Evolutionary conservation across 352 stramenopile species (phyloP).

Genomic region (Globisporangium viniferum): DNA sequence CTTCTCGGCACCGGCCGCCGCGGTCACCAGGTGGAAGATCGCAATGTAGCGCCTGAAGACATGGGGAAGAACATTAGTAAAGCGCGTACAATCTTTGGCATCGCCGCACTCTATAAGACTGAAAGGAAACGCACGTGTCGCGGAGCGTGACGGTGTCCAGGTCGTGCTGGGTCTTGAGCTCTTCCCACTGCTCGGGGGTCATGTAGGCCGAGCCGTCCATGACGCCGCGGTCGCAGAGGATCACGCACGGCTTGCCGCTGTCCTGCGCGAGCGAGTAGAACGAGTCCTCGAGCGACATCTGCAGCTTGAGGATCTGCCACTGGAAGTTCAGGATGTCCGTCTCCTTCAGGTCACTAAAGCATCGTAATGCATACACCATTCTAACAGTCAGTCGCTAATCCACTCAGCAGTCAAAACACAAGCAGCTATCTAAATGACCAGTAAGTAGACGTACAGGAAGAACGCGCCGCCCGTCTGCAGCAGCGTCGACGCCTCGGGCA

Average conservation of each 20-base stretch:
- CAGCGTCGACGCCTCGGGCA: slow-evolving; percentile 95
- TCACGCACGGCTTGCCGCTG: slow-evolving; percentile 82
- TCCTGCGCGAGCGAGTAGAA: slow-evolving; percentile 83
- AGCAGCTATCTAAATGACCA: no score
- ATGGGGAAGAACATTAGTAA: no score
- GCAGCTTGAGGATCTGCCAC: slow-evolving; percentile 82
- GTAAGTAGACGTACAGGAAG: slow-evolving; percentile 51
- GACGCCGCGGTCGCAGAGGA: slow-evolving; percentile 94
- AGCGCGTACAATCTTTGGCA: no score
- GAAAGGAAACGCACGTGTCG: slow-evolving; percentile 41
- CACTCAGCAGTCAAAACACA: no score
- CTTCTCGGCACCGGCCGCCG: slow-evolving; percentile 91
- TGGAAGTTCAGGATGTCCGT: slow-evolving; percentile 87
- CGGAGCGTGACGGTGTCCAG: slow-evolving; percentile 83
- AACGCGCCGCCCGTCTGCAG: slow-evolving; percentile 92
- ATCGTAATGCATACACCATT: no score
- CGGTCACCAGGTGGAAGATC: slow-evolving; percentile 88
- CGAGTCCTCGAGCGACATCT: slow-evolving; percentile 82
- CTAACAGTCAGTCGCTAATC: no score
- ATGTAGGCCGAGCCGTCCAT: slow-evolving; percentile 97
- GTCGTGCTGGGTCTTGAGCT: slow-evolving; percentile 74
- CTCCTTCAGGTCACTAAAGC: slow-evolving; percentile 61
- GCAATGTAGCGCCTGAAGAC: slow-evolving; percentile 51
- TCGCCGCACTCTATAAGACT: no score
- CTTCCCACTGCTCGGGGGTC: slow-evolving; percentile 84